phyloP scores from a whole-genome alignment of 768 basidiomycete genomes.

The Russula abietina region DNA sequence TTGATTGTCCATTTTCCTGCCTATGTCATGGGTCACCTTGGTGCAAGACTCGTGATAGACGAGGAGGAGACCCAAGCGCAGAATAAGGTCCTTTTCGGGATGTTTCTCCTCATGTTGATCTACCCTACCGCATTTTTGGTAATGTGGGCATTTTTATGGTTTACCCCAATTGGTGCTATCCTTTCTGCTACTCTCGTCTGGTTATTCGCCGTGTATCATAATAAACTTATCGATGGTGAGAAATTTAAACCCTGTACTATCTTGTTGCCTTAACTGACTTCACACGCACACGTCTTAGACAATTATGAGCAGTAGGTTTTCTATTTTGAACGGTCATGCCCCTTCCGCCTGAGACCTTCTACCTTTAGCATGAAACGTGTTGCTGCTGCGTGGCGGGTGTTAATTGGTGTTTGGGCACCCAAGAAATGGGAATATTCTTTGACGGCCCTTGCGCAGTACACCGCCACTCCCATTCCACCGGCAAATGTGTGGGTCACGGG shows the following conservation, averaged over 20 bases:
- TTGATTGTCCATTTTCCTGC: constrained; percentile 78
- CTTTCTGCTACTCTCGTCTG: constrained; percentile 65
- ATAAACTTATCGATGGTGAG: constrained; percentile 76
- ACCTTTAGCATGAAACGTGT: constrained; percentile 63
- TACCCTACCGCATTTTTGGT: constrained; percentile 83
- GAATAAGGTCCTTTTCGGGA: constrained; percentile 89
- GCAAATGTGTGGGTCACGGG: constrained; percentile 68
- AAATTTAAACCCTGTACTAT: constrained; percentile 24
- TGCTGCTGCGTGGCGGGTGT: constrained; percentile 91
- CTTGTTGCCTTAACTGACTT: neutral
- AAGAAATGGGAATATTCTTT: constrained; percentile 75
- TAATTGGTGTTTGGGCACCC: constrained; percentile 92
- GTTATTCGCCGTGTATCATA: constrained; percentile 81
- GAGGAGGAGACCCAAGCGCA: constrained; percentile 96
- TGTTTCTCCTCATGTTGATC: constrained; percentile 63
- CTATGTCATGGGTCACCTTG: constrained; percentile 74
- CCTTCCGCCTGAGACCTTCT: constrained; percentile 16
- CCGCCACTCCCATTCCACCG: constrained; percentile 56
- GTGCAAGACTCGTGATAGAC: constrained; percentile 67
- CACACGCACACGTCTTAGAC: constrained; percentile 34
- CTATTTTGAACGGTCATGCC: constrained; percentile 16
- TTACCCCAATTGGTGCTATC: constrained; percentile 66
- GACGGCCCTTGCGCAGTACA: constrained; percentile 67
- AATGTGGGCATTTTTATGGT: constrained; percentile 79
- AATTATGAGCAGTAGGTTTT: constrained; percentile 65